phyloP scores from a whole-genome alignment of 2,329 filamentous ascomycete species.

The Tolypocladium sp. region DNA sequence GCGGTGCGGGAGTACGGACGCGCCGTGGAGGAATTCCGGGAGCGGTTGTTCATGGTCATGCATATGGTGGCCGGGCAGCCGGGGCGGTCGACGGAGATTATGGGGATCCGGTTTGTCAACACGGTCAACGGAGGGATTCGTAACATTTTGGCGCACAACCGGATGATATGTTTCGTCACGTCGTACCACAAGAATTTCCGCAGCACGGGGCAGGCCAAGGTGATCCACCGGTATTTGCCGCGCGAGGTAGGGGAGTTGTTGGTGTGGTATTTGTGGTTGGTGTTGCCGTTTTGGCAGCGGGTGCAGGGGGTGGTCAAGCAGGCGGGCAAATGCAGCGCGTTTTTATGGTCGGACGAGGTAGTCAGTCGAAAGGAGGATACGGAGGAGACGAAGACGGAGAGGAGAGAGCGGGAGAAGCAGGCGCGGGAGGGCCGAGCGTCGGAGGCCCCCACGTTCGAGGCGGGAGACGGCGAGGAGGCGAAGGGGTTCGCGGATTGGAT shows the following conservation, averaged over 20 bases:
- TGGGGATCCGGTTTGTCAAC: slow-evolving; percentile 2
- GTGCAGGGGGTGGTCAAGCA: neutral
- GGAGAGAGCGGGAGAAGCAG: neutral
- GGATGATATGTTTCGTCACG: slow-evolving; percentile 9
- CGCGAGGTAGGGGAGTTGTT: slow-evolving; percentile 13
- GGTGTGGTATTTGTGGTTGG: slow-evolving; percentile 15
- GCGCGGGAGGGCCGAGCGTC: no score
- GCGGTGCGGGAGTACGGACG: neutral
- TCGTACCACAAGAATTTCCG: slow-evolving; percentile 13
- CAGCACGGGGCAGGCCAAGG: slow-evolving; percentile 11
- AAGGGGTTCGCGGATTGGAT: neutral
- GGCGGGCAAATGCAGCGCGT: neutral
- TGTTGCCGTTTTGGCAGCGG: slow-evolving; percentile 7
- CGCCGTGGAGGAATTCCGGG: slow-evolving; percentile 1
- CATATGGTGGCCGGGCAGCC: slow-evolving; percentile 2
- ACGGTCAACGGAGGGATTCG: slow-evolving; percentile 4
- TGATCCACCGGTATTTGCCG: slow-evolving; percentile 16
- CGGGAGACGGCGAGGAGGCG: neutral
- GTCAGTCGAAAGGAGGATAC: neutral
- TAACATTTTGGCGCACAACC: slow-evolving; percentile 6
- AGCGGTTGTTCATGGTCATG: slow-evolving; percentile 5
- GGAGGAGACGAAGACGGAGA: neutral
- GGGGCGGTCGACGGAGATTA: slow-evolving; percentile 1
- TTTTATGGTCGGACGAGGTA: slow-evolving; percentile 1
- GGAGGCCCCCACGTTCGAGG: no score